Conservation (phyloP, 1,284 basidiomycete genomes). For the Butyriboletus appendiculatus region DNA sequence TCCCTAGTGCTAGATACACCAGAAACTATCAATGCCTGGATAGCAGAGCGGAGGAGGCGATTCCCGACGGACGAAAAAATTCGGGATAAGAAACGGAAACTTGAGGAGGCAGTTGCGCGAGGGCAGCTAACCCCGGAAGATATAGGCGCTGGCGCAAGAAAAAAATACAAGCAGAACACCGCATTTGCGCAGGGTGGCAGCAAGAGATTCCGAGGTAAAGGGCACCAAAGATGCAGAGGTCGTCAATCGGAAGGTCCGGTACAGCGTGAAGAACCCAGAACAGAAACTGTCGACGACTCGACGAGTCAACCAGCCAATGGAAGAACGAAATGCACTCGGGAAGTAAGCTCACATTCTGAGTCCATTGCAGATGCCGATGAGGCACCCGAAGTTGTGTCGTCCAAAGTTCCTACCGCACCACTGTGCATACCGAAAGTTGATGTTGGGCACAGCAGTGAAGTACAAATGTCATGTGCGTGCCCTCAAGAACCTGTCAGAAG, state of each 20-base stretch:
- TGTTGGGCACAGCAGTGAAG: not conserved
- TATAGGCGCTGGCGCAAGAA: constrained; percentile 40
- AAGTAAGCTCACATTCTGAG: constrained; percentile 2
- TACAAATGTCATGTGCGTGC: not conserved
- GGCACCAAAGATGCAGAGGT: constrained; percentile 31
- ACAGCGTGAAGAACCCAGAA: constrained; percentile 27
- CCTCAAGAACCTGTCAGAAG: constrained; percentile 26
- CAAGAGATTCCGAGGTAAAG: constrained; percentile 9
- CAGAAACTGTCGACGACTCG: not conserved
- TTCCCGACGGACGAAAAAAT: constrained; percentile 76
- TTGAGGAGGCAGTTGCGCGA: constrained; percentile 73
- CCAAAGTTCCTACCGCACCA: constrained; percentile 42
- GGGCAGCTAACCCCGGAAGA: constrained; percentile 69
- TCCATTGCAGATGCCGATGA: constrained; percentile 39
- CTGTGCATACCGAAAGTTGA: constrained; percentile 4
- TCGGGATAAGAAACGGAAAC: constrained; percentile 75
- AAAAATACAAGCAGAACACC: constrained; percentile 33
- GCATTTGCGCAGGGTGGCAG: constrained; percentile 1
- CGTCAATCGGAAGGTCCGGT: constrained; percentile 36
- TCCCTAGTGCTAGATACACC: constrained; percentile 75
- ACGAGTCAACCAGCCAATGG: not conserved
- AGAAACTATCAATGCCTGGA: constrained; percentile 82
- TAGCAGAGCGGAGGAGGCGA: constrained; percentile 81
- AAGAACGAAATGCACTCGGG: not conserved
- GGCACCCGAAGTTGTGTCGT: constrained; percentile 63